Evolutionary conservation across 2,329 filamentous ascomycete genomes (phyloP), one percentile per base, ranked within the genome.

Genomic region (Colletotrichum sansevieriae): DNA sequence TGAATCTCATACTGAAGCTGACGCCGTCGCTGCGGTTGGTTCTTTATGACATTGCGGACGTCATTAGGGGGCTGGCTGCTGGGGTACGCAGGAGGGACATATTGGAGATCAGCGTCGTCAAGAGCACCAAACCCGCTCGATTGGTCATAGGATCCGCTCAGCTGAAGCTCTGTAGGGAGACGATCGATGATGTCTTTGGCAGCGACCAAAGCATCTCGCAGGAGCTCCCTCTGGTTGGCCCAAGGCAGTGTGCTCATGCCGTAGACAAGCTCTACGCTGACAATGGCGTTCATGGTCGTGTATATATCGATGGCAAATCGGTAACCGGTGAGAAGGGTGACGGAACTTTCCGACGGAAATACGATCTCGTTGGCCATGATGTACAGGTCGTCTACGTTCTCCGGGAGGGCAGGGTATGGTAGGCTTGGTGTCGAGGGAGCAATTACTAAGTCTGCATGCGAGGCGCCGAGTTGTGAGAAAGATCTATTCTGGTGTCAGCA

Each of bases 1-100:
- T 97, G 94, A 35, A 97, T 96, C 79, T 97, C 94, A 72, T 91
- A 94, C 76, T 96, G 93, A 4, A 94, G 77, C 63, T 85, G 82
- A 1, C 88, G 84, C 2, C 87, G 84, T 3, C 83, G 82, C 29
- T 80, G 76, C 1, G 85, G 83, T 29, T 88, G 81, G 20, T 81
- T 78, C 62, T 83, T 83, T 66, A 88, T 81, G 8, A 82, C 78
- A 44, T 82, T 83, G 47, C 85, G 83, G 15, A 87, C 74, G 71
- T 88, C 86, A 70, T 86, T 81, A 9, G 82, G 74, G 0, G 84
- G 82, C 70, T 84, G 81, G 6, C 79, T 77, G 61, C 78, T 80
- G 8, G 81, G 83, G 74, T 84, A 87, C 15, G 79, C 82, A 0
- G 86, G 83, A 2, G 87, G 84, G 58, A 82, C 84, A 72, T 88